Conservation (phyloP, 805 yeast species). For the Yamadazyma phyllophila region DNA sequence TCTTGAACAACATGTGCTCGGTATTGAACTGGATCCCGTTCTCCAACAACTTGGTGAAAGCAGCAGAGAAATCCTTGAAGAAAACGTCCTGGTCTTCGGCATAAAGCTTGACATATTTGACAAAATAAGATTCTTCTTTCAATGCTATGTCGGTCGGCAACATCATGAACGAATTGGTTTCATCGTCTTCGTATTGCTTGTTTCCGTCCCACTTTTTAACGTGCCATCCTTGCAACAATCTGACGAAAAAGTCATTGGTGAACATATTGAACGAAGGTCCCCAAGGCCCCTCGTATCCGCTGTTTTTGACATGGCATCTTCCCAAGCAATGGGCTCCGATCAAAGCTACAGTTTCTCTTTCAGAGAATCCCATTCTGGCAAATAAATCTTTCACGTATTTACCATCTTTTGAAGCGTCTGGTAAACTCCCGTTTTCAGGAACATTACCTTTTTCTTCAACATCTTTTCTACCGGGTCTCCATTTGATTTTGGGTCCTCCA, state of each 20-base stretch:
- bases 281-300: constrained; percentile 49
- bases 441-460: constrained; percentile 44
- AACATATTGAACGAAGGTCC: constrained; percentile 39
- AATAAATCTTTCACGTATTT: constrained; percentile 64
- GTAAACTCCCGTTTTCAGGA: constrained; percentile 70
- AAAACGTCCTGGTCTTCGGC: constrained; percentile 50
- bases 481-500: constrained; percentile 73
- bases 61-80: constrained; percentile 48
- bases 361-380: constrained; percentile 48
- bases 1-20: constrained; percentile 51
- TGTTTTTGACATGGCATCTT: constrained; percentile 33
- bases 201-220: constrained; percentile 40
- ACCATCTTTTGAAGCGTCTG: constrained; percentile 67
- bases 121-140: constrained; percentile 45
- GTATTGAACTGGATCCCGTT: constrained; percentile 43
- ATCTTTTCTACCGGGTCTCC: constrained; percentile 84
- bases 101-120: constrained; percentile 45
- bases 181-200: constrained; percentile 41
- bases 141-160: constrained; percentile 57
- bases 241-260: constrained; percentile 38
- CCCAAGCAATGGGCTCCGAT: constrained; percentile 45
- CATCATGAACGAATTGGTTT: constrained; percentile 48
- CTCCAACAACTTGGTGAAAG: constrained; percentile 48
- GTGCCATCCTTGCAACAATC: constrained; percentile 55
- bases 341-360: constrained; percentile 40